Evolutionary conservation across 2,329 filamentous ascomycete species (phyloP).

Genomic region (Colletotrichum liaoningense): DNA sequence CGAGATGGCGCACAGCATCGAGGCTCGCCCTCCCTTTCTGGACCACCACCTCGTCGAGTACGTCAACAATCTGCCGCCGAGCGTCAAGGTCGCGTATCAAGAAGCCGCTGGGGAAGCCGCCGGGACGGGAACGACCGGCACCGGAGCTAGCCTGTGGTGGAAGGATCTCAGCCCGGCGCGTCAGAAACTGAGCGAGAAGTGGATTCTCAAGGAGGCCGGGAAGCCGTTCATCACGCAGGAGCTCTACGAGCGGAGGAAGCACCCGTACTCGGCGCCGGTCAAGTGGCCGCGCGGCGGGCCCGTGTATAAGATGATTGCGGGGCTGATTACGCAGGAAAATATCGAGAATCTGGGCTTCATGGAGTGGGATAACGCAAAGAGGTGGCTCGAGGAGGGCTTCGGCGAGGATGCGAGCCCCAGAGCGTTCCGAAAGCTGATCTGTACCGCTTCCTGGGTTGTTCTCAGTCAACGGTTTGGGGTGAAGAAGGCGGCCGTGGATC

Average conservation of each 20-base stretch:
- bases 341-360: constrained; percentile 54
- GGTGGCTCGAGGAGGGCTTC: constrained; percentile 52
- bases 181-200: constrained; percentile 56
- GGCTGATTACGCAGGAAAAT: constrained; percentile 48
- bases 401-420: constrained; percentile 44
- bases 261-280: constrained; percentile 60
- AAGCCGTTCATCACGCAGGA: constrained; percentile 56
- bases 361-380: constrained; percentile 48
- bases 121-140: background rate
- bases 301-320: constrained; percentile 48
- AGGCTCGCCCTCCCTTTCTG: constrained; percentile 49
- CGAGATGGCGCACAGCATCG: constrained; percentile 51
- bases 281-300: constrained; percentile 54
- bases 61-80: constrained; percentile 45
- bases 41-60: constrained; percentile 47
- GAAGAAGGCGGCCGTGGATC: constrained; percentile 22
- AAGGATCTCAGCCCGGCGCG: constrained; percentile 28
- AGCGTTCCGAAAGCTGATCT: constrained; percentile 27
- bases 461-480: constrained; percentile 26
- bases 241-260: constrained; percentile 60
- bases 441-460: constrained; percentile 26
- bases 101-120: constrained; percentile 5
- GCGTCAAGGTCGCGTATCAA: constrained; percentile 41
- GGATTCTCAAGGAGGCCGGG: constrained; percentile 59
- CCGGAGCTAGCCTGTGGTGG: constrained; percentile 54